A percentile compares a stretch with the other conserved stretches of the same genome.
Conservation (phyloP, 2,329 filamentous ascomycete genomes). For the Triangularia verruculosa region DNA sequence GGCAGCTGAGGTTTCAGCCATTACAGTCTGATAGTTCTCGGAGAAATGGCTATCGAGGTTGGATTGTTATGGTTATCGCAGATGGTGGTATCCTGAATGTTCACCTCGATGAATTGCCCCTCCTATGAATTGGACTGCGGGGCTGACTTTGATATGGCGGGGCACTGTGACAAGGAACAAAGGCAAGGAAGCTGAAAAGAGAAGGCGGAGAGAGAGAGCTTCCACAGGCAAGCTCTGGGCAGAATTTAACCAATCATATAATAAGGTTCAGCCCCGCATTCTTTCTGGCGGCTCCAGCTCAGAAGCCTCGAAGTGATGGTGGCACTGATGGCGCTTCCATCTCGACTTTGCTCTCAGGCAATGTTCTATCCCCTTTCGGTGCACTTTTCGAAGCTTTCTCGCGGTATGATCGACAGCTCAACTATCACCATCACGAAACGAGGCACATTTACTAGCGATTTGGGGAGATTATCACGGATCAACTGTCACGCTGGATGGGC, state of each 20-base stretch:
- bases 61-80: constrained; percentile 4
- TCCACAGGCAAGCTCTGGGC: not conserved
- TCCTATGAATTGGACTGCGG: constrained; percentile 25
- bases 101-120: constrained; percentile 14
- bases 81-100: constrained; percentile 4
- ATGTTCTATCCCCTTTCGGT: not conserved
- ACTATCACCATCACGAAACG: not conserved
- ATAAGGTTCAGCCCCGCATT: not conserved
- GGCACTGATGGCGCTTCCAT: constrained; percentile 19
- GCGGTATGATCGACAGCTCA: not conserved
- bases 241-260: constrained; percentile 9
- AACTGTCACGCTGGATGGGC: not conserved
- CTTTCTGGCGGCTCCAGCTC: constrained; percentile 3
- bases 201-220: constrained; percentile 7
- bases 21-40: constrained; percentile 28
- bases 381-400: constrained; percentile 2
- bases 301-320: constrained; percentile 4
- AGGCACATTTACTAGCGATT: not conserved
- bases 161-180: constrained; percentile 2
- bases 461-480: constrained; percentile 1
- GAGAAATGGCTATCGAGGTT: not conserved
- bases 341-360: not conserved
- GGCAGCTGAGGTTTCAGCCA: constrained; percentile 56
- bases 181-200: not conserved
- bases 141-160: constrained; percentile 21